These are phyloP conservation scores for Penicillium sp. DNA, from an alignment of 2,329 filamentous ascomycete genomes.

Conservation along the genomic window DNA sequence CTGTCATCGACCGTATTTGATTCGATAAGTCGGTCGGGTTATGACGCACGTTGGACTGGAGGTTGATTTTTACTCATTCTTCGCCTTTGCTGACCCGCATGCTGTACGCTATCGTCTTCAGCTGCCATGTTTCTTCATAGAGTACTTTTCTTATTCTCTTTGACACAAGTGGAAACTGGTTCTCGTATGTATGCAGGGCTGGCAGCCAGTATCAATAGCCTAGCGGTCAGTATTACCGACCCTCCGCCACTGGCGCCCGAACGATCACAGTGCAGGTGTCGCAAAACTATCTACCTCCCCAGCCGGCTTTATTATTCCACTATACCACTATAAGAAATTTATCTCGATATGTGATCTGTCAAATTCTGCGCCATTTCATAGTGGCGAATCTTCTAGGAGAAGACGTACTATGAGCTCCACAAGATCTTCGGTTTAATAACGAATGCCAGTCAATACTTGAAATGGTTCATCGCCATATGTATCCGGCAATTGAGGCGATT, in stretches of 20 bases:
- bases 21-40: too few relatives aligned
- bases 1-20: too few relatives aligned
- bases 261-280: constrained; percentile 3
- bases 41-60: background rate
- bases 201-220: constrained; percentile 4
- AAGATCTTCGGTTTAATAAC: background rate
- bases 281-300: background rate
- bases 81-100: background rate
- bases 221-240: constrained; percentile 1
- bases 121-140: background rate
- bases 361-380: background rate
- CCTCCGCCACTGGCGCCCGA: background rate
- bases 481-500: background rate
- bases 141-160: background rate
- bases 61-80: background rate
- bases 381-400: background rate
- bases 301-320: background rate
- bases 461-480: background rate
- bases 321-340: background rate
- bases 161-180: background rate
- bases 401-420: background rate
- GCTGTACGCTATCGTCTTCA: background rate
- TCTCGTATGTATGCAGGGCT: constrained; percentile 4
- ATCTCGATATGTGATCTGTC: background rate
- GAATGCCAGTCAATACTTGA: background rate